phyloP scores from a whole-genome alignment of 352 stramenopile species.

The Aphanomyces astaci region DNA sequence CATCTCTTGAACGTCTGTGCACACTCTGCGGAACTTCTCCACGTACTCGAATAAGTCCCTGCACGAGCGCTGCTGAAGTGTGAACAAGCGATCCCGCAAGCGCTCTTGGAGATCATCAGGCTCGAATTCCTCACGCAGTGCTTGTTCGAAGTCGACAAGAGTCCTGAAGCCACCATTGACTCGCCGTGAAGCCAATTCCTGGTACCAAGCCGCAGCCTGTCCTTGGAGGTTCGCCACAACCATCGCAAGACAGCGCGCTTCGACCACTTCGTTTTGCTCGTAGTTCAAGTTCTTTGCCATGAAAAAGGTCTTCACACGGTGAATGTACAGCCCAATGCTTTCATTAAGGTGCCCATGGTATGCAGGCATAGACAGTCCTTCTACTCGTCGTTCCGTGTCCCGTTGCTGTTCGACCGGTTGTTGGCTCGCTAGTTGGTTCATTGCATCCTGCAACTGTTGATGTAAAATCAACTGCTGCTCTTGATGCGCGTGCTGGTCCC shows the following conservation, averaged over 20 bases:
- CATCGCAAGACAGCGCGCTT: background rate
- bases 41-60: slow-evolving; percentile 24
- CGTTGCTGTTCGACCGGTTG: too few relatives aligned
- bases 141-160: background rate
- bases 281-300: too few relatives aligned
- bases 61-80: slow-evolving; percentile 21
- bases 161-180: background rate
- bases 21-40: slow-evolving; percentile 15
- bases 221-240: background rate
- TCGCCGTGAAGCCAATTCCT: background rate
- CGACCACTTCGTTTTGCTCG: background rate
- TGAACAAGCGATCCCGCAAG: slow-evolving; percentile 21
- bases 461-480: too few relatives aligned
- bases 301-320: too few relatives aligned
- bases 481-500: too few relatives aligned
- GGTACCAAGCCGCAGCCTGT: background rate
- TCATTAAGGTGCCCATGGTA: too few relatives aligned
- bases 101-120: slow-evolving; percentile 26
- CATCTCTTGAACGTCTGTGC: slow-evolving; percentile 26
- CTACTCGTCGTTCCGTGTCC: too few relatives aligned
- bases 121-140: slow-evolving; percentile 19
- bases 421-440: too few relatives aligned
- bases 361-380: too few relatives aligned
- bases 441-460: too few relatives aligned
- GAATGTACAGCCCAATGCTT: too few relatives aligned